Evolutionary conservation across 306 rosid species (phyloP), one percentile per base, ranked within the genome.

Genomic region (Abrus precatorius): DNA sequence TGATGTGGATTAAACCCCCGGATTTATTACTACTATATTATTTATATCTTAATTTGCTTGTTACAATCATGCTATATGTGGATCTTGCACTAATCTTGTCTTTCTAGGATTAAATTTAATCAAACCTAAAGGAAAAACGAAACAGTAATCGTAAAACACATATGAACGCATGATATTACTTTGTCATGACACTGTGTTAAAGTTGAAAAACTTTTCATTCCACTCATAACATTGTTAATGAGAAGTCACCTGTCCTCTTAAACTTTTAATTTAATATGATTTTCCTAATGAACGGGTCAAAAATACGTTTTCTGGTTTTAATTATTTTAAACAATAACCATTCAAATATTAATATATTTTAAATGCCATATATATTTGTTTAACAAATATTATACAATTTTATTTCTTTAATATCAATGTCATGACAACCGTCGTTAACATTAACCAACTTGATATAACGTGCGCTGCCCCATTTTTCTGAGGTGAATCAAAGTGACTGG

Each of bases 401-500:
- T 66, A 1, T 20, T 63, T 63, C 14, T 41, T 11, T 38, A 4
- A 20, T 20, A 41, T 0, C 57, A 48, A 4, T 71, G 1, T 72
- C 13, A 5, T 5, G 30, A 10, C 0, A 27, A 6, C 1, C 28
- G 7, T 5, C 28, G 27, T 47, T 45, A 45, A 69, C 29, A 28
- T 40, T 14, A 6, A 64, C 3, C 32, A 64, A 6, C 72, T 65
- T 65, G 40, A 40, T 36, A 63, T 38, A 38, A 38, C 3, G 32
- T n/a, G 7, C 36, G 48, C 36, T 36, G 69, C 1, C n/a, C 53
- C 72, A 64, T 64, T 72, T 63, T 72, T 8, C 1, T 67, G 20
- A 68, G 78, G 60, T 68, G 72, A 74, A 79, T 43, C 55, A 68
- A 56, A 65, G 72, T 30, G 66, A 84, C 59, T 79, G 78, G 77